Conservation (phyloP, 257 asterid genomes). For the Solanum neorickii region DNA sequence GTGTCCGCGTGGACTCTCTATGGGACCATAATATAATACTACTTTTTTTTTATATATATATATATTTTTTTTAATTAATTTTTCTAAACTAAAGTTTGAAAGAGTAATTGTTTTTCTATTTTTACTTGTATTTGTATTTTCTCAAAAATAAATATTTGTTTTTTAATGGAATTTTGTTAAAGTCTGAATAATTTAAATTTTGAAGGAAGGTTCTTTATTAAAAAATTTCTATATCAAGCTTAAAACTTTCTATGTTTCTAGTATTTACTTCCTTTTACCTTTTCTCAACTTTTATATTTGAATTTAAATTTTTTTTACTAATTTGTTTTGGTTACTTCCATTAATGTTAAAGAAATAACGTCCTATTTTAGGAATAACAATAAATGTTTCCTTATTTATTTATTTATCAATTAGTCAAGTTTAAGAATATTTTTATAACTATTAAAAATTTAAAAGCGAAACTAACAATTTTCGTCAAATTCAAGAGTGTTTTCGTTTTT, state of each 20-base stretch:
- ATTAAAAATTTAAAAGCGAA: too few species aligned
- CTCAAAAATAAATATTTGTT: too few species aligned
- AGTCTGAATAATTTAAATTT: not conserved
- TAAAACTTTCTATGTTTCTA: not conserved
- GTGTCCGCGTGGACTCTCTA: not conserved
- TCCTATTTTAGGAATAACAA: not conserved
- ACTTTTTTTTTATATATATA: not conserved
- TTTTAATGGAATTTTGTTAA: not conserved
- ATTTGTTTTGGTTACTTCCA: not conserved
- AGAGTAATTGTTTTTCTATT: not conserved
- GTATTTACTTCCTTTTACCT: not conserved
- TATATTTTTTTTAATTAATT: not conserved
- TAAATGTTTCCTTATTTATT: not conserved
- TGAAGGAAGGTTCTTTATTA: not conserved
- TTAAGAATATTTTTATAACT: too few species aligned
- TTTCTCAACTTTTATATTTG: not conserved
- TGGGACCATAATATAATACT: not conserved
- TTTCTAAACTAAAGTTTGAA: not conserved
- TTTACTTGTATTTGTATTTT: not conserved
- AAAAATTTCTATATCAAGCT: not conserved
- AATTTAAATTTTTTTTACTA: not conserved
- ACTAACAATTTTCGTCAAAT: too few species aligned
- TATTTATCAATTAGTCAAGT: not conserved
- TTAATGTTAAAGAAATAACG: not conserved
- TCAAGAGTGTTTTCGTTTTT: too few species aligned